A percentile compares a stretch with the other conserved stretches of the same genome.
Conservation (phyloP, 768 basidiomycete genomes). For the Lactarius tabidus region DNA sequence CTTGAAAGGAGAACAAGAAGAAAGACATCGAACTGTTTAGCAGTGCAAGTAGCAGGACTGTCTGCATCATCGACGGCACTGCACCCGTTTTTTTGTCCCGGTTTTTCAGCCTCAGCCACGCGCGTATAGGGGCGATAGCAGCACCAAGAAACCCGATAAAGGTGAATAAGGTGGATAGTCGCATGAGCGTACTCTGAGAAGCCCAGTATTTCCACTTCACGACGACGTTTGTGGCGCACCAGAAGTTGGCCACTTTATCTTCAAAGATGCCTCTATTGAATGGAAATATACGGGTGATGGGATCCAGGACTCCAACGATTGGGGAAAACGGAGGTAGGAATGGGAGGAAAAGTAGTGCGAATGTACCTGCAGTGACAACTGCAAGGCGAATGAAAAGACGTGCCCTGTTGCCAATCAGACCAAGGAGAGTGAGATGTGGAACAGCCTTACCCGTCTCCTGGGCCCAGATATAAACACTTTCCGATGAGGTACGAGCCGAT, state of each 20-base stretch:
- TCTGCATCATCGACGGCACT: conserved; percentile 49
- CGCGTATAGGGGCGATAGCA: conserved; percentile 44
- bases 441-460: conserved; percentile 58
- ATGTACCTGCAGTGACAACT: conserved; percentile 54
- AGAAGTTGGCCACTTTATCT: conserved; percentile 96
- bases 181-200: conserved; percentile 47
- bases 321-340: conserved; percentile 68
- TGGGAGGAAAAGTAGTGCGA: conserved; percentile 70
- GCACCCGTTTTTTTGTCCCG: conserved; percentile 6
- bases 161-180: conserved; percentile 63
- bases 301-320: conserved; percentile 46
- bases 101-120: conserved; percentile 34
- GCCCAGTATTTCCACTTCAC: conserved; percentile 77
- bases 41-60: conserved; percentile 75
- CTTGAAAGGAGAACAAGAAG: conserved; percentile 95
- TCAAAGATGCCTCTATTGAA: conserved; percentile 89
- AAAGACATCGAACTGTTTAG: conserved; percentile 84
- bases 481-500: conserved; percentile 88
- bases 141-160: conserved; percentile 65
- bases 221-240: conserved; percentile 89
- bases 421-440: not conserved
- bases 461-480: conserved; percentile 84
- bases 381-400: conserved; percentile 66
- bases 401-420: conserved; percentile 25
- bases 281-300: conserved; percentile 83